Base-by-base conservation (phyloP, 345 rosid genomes). In the Eutrema yunnanense region DNA sequence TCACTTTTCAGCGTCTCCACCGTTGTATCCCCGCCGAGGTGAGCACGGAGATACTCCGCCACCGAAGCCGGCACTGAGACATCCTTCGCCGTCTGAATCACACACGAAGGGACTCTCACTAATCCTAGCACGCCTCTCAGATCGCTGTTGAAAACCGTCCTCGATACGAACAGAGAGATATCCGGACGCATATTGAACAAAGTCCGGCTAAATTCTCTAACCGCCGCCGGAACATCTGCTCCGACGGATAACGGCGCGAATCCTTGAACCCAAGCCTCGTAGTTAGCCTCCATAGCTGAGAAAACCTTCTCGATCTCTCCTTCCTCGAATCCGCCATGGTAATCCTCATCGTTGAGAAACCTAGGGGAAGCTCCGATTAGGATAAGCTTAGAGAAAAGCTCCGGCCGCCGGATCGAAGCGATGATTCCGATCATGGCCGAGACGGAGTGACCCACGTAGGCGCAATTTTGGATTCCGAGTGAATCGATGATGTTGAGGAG, bases 171-270 rank as follows among this genome's bases (percentile, higher is more conserved):
- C 4, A 92, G 65, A 2, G 98, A 72, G 10, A 92, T 92, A 78
- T 92, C 96, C 0, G 96, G 96, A 41, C 98, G 84, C 98, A 92
- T 92, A 50, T 92, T 92, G 79, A 92, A 92, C 37, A 92, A 71
- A 16, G 98, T 92, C 76, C 91, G 80, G 76, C 95, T 90, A 53
- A 90, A 90, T 71, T 92, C 96, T 38, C 89, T 82, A 19, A 92
- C 92, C 43, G 96, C 98, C 4, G 73, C 75, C 0, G 96, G 96
- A 37, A 92, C 96, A 63, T 92, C 98, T 0, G 95, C 88, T 4
- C 95, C 96, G 2, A 90, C 92, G 0, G 96, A 86, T 0, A 89
- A 49, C 1, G 96, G 95, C 2, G 95, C 98, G 26, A 72, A 86
- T 2, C 98, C 95, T 2, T 67, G 81, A 22, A 86, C 96, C 96